Base-by-base conservation (phyloP, 2,329 filamentous ascomycete genomes). In the Apiospora phragmitis region DNA sequence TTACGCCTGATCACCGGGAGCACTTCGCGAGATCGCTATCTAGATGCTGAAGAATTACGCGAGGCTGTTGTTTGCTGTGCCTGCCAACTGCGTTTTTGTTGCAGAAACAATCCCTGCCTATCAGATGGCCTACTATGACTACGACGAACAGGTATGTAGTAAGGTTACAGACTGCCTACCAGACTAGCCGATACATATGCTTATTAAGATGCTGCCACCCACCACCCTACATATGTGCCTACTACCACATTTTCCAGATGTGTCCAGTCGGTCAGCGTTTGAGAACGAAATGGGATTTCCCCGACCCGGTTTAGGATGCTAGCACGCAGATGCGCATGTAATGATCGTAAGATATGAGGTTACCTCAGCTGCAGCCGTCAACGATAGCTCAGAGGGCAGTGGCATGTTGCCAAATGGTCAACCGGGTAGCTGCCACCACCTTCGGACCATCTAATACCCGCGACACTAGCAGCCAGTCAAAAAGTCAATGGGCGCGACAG, bases 401-500 rank as follows among this genome's bases (percentile, higher is more conserved):
- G 55, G 55, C 55, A 32, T 62, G 55, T 62, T 62, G 55, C 55
- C n/a, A n/a, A 24, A 18, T 38, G 55, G n/a, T 62, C 55, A 62
- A 38, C 55, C 55, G 55, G 55, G 55, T 62, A 38, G 9, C 29
- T 35, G 29, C 51, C 51, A 32, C 8, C 26, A 21, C 26, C 51
- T 59, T 59, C 21, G n/a, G 43, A n/a, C 43, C 18, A 47, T 24
- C 11, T 49, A 24, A 62, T 38, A 38, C 29, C 55, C 51, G n/a
- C n/a, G 51, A 32, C 51, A 55, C 49, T 59, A 59, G 51, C 51
- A 59, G 29, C 51, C 26, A 59, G 29, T 32, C 51, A 32, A 11
- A 59, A 59, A 59, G 29, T 59, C 51, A 59, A 59, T 59, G 55
- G 55, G 43, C 43, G 43, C 18, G 55, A 62, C 55, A 62, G 55